These are phyloP conservation scores for Calocybe gangraenosa DNA, from an alignment of 768 basidiomycete species.

Conservation along the genomic window DNA sequence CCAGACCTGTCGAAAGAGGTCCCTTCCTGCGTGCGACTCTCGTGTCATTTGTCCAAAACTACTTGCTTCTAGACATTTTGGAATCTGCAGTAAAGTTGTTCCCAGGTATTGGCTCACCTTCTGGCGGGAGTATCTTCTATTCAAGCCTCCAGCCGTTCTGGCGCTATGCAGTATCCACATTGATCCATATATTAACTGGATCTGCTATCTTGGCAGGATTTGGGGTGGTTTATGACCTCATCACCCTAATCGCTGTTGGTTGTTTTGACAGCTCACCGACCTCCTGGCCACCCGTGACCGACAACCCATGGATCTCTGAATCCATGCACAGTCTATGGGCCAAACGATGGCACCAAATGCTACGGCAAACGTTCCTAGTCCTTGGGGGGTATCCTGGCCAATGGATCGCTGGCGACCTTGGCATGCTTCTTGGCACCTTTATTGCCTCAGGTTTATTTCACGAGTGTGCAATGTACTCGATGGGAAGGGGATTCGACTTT, in stretches of 20 bases:
- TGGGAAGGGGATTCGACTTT: slow-evolving; percentile 57
- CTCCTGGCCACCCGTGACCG: slow-evolving; percentile 72
- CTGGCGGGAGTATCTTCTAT: slow-evolving; percentile 70
- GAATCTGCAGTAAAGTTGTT: slow-evolving; percentile 64
- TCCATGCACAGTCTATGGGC: slow-evolving; percentile 76
- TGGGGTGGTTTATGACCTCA: slow-evolving; percentile 56
- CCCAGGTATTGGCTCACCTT: slow-evolving; percentile 54
- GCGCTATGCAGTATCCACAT: slow-evolving; percentile 63
- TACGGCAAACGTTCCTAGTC: slow-evolving; percentile 68
- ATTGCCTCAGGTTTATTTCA: slow-evolving; percentile 75
- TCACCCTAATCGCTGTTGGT: slow-evolving; percentile 58
- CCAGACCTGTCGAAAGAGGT: slow-evolving; percentile 44
- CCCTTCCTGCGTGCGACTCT: slow-evolving; percentile 56
- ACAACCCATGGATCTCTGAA: slow-evolving; percentile 61
- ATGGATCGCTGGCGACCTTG: slow-evolving; percentile 53
- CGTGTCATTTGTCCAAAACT: slow-evolving; percentile 46
- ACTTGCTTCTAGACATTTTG: slow-evolving; percentile 54
- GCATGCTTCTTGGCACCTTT: slow-evolving; percentile 71
- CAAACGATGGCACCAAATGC: slow-evolving; percentile 72
- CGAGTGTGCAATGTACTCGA: slow-evolving; percentile 60
- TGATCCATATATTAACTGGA: slow-evolving; percentile 60
- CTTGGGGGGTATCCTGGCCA: slow-evolving; percentile 65
- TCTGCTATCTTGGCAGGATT: slow-evolving; percentile 62
- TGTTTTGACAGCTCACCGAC: slow-evolving; percentile 46
- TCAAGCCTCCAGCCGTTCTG: slow-evolving; percentile 40